Evolutionary conservation across 2,329 filamentous ascomycete genomes (phyloP), one percentile per base, ranked within the genome.

Genomic region (Curvularia lunata): DNA sequence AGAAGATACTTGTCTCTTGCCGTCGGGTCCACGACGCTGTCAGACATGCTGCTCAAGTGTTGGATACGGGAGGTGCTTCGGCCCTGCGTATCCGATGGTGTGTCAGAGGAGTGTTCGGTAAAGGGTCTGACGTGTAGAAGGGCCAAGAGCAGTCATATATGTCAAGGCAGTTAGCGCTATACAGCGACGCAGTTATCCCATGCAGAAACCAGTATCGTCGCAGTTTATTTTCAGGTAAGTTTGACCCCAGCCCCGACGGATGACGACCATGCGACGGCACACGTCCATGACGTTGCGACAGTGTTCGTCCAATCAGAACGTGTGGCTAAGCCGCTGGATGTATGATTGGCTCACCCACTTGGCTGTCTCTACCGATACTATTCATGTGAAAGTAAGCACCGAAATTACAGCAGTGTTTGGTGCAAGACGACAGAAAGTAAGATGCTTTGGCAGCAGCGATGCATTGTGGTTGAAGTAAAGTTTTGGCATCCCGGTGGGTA

Each of bases 1-100:
- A 78, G 68, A 9, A 75, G 70, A 52, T 78, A 78, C 50, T 76
- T 76, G 54, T 76, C 72, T 28, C 69, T 65, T 45, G 68, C 69
- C 18, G 66, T 62, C 30, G 73, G 71, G 27, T 75, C 73, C 10
- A 75, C 66, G 3, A 66, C 64, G 23, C 50, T 61, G 38, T 61
- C 48, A 19, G 60, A 48, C 54, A 58, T 60, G 37, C 7, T 52
- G 34, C 38, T 34, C 18, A 18, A 28, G 32, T n/a, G n/a, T n/a
- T n/a, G n/a, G n/a, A n/a, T n/a, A n/a, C n/a, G n/a, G n/a, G n/a
- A n/a, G n/a, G n/a, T 50, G 34, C 19, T 50, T n/a, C 34, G 34
- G 19, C 9, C 10, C 32, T 49, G 40, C 2, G 23, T 23, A 45
- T 21, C 27, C 45, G 46, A 43, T 21, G 27, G 21, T 41, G 23